Conservation (phyloP, 225 moss, liverwort and hornwort genomes). For the Polytrichum commune region DNA sequence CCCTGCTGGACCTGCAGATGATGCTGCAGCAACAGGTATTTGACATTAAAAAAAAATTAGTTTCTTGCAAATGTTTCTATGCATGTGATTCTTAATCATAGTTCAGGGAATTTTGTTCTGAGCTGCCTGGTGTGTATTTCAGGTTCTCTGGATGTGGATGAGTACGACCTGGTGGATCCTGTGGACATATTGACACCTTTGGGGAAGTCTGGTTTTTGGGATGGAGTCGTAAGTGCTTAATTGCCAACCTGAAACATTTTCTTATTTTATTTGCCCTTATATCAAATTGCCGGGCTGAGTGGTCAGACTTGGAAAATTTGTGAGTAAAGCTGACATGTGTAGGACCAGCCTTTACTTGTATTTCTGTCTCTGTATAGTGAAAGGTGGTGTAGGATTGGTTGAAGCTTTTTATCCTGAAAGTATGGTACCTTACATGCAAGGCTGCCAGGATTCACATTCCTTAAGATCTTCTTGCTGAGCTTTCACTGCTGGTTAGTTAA, state of each 20-base stretch:
- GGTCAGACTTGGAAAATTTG: too few relatives aligned
- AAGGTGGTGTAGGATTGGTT: too few relatives aligned
- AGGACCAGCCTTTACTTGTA: too few relatives aligned
- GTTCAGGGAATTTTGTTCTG: neutral
- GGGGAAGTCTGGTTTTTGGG: slow-evolving; percentile 86
- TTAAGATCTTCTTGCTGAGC: too few relatives aligned
- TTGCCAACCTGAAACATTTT: neutral
- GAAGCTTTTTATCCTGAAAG: too few relatives aligned
- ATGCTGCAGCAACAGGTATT: slow-evolving; percentile 47
- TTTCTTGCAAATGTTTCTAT: neutral
- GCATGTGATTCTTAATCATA: neutral
- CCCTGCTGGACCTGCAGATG: slow-evolving; percentile 31
- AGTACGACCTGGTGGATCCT: slow-evolving; percentile 92
- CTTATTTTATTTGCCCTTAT: neutral
- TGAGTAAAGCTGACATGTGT: too few relatives aligned
- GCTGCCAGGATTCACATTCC: too few relatives aligned
- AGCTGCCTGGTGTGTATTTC: neutral
- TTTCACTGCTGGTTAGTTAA: too few relatives aligned
- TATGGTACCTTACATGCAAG: too few relatives aligned
- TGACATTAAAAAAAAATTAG: neutral
- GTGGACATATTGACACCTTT: slow-evolving; percentile 90
- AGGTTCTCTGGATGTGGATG: slow-evolving; percentile 69
- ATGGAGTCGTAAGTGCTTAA: slow-evolving; percentile 60
- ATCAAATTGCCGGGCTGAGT: too few relatives aligned
- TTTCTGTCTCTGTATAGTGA: too few relatives aligned